Conservation (phyloP, 2,329 filamentous ascomycete species). For the Colletotrichum sp. region DNA sequence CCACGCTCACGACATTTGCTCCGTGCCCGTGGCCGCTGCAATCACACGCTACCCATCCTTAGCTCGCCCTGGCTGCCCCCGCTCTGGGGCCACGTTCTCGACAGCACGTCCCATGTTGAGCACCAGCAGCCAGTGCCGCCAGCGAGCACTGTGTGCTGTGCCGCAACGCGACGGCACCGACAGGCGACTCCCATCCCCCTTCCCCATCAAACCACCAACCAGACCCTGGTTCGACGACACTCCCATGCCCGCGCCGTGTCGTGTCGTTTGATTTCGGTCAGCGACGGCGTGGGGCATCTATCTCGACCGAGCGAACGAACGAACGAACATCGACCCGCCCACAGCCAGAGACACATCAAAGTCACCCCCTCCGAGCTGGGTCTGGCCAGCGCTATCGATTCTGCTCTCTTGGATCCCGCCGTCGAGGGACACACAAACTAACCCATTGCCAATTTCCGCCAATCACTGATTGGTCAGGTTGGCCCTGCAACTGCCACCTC, state of each 20-base stretch:
- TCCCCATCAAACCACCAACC: slow-evolving; percentile 7
- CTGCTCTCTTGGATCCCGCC: slow-evolving; percentile 1
- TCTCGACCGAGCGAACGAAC: slow-evolving; percentile 10
- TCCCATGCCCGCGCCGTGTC: slow-evolving; percentile 12
- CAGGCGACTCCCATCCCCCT: background rate
- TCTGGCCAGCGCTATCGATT: slow-evolving; percentile 21
- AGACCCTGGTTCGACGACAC: background rate
- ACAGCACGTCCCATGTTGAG: slow-evolving; percentile 19
- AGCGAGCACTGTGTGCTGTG: slow-evolving; percentile 16
- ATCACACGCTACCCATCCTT: slow-evolving; percentile 18
- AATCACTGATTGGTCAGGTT: slow-evolving; percentile 15
- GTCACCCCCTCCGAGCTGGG: slow-evolving; percentile 6
- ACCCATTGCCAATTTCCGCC: slow-evolving; percentile 19
- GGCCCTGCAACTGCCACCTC: background rate
- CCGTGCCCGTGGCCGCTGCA: slow-evolving; percentile 9
- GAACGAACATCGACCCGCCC: slow-evolving; percentile 11
- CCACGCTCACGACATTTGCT: slow-evolving; percentile 19
- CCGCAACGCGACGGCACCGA: slow-evolving; percentile 11
- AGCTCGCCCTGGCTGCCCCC: slow-evolving; percentile 6
- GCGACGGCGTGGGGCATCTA: slow-evolving; percentile 15
- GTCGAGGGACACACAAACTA: background rate
- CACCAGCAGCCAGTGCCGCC: background rate
- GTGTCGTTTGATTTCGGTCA: slow-evolving; percentile 20
- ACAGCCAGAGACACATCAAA: background rate
- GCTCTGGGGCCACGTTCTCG: slow-evolving; percentile 20